phyloP scores from a whole-genome alignment of 2,329 filamentous ascomycete species.

The Biscogniauxia marginata region DNA sequence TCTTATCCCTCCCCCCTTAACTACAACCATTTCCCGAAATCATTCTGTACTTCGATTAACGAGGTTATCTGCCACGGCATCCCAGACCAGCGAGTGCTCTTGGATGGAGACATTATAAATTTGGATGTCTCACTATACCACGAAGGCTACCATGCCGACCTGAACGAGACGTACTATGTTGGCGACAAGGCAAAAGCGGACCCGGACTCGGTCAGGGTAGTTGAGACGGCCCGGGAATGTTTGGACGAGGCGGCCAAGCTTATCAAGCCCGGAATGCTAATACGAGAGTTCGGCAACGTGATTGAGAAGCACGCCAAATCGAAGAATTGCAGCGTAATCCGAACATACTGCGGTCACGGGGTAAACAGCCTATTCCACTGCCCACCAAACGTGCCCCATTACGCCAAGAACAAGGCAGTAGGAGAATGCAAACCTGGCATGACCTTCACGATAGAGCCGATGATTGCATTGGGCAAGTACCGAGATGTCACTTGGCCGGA shows the following conservation, averaged over 20 bases:
- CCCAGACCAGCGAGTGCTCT: conserved; percentile 80
- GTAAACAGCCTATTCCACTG: conserved; percentile 93
- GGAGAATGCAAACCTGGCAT: conserved; percentile 93
- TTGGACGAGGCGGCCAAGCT: conserved; percentile 86
- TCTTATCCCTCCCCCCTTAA: conserved; percentile 93
- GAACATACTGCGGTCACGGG: conserved; percentile 94
- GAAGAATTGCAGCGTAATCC: conserved; percentile 83
- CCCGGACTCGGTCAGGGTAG: conserved; percentile 83
- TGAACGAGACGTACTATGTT: conserved; percentile 99
- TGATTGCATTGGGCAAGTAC: conserved; percentile 92
- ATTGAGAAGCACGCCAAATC: conserved; percentile 95
- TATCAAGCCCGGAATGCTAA: conserved; percentile 89
- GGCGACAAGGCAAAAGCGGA: conserved; percentile 83
- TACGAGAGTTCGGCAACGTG: conserved; percentile 88
- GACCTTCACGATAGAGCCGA: conserved; percentile 99
- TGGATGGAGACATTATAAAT: conserved; percentile 95
- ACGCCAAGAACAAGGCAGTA: conserved; percentile 97
- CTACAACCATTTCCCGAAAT: conserved; percentile 96
- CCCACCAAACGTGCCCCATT: conserved; percentile 92
- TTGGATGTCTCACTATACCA: conserved; percentile 95
- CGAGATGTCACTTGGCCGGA: conserved; percentile 96
- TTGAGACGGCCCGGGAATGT: conserved; percentile 86
- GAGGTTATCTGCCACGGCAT: conserved; percentile 99
- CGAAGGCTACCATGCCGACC: conserved; percentile 89
- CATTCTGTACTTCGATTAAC: conserved; percentile 92